A percentile compares a stretch with the other conserved stretches of the same genome.
These are phyloP conservation scores for Gardenia jasminoides DNA, from an alignment of 257 asterid genomes.

Conservation along the genomic window DNA sequence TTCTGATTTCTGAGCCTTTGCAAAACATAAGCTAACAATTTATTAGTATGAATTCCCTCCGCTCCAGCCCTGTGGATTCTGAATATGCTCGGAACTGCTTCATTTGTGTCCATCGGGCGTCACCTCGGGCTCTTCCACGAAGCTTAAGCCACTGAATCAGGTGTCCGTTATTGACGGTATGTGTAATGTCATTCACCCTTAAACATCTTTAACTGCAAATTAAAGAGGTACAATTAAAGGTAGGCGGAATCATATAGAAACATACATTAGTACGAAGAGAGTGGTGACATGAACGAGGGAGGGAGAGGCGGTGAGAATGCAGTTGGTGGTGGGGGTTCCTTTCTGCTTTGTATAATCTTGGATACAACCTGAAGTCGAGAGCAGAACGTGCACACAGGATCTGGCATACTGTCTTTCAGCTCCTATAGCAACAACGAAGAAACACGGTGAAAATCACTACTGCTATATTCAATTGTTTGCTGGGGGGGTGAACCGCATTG, in stretches of 20 bases:
- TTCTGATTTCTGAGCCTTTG: neutral
- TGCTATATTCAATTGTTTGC: neutral
- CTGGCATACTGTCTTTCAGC: neutral
- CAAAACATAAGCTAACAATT: neutral
- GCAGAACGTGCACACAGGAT: neutral
- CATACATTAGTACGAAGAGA: neutral
- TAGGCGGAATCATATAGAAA: neutral
- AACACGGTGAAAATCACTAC: neutral
- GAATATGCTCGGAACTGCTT: neutral
- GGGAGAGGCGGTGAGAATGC: no score
- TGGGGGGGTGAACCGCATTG: neutral
- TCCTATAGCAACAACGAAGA: neutral
- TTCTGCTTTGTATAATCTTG: neutral
- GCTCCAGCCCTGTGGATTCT: neutral
- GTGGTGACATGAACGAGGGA: no score
- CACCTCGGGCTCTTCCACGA: neutral
- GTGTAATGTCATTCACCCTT: neutral
- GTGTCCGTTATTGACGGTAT: neutral
- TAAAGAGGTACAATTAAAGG: neutral
- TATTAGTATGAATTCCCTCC: neutral
- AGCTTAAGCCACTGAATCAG: neutral
- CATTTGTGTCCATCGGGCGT: neutral
- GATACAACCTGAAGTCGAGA: neutral
- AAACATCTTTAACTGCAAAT: neutral
- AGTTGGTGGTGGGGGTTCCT: neutral